A percentile compares a stretch with the other conserved stretches of the same genome.
Evolutionary conservation across 345 rosid species (phyloP).

Genomic region (Syzygium oleosum): DNA sequence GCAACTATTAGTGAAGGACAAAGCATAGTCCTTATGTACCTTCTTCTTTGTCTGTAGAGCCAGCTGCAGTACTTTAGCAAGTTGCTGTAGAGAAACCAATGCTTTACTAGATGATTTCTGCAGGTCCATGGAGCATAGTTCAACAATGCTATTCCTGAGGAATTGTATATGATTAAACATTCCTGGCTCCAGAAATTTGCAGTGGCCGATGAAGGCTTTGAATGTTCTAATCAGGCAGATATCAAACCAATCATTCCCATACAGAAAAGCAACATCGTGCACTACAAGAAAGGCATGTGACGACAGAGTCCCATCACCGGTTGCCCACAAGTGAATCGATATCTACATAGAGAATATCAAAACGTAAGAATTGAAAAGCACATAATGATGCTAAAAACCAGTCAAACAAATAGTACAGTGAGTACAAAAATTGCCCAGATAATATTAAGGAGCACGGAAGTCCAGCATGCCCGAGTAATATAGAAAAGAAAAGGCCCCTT

Average conservation of each 20-base stretch:
- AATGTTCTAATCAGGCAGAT: constrained; percentile 53
- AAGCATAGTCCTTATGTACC: constrained; percentile 25
- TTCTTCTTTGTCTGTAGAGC: constrained; percentile 64
- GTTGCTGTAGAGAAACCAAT: constrained; percentile 47
- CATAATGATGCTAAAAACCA: neutral
- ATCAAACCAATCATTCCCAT: constrained; percentile 50
- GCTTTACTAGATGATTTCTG: constrained; percentile 65
- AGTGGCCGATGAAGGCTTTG: constrained; percentile 57
- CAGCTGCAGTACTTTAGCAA: constrained; percentile 58
- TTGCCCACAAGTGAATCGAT: constrained; percentile 73
- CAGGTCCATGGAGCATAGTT: constrained; percentile 75
- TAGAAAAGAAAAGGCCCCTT: neutral
- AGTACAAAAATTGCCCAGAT: neutral
- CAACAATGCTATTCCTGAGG: constrained; percentile 59
- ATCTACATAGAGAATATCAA: constrained; percentile 33
- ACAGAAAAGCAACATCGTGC: constrained; percentile 46
- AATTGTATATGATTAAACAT: constrained; percentile 31
- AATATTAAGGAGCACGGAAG: neutral
- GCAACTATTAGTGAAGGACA: neutral
- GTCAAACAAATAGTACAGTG: neutral
- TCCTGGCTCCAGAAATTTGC: constrained; percentile 45
- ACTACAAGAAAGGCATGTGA: constrained; percentile 47
- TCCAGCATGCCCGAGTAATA: neutral
- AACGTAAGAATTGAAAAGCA: neutral
- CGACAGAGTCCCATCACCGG: constrained; percentile 48